phyloP scores from a whole-genome alignment of 305 asterid genomes.

The Plantago coronopus region DNA sequence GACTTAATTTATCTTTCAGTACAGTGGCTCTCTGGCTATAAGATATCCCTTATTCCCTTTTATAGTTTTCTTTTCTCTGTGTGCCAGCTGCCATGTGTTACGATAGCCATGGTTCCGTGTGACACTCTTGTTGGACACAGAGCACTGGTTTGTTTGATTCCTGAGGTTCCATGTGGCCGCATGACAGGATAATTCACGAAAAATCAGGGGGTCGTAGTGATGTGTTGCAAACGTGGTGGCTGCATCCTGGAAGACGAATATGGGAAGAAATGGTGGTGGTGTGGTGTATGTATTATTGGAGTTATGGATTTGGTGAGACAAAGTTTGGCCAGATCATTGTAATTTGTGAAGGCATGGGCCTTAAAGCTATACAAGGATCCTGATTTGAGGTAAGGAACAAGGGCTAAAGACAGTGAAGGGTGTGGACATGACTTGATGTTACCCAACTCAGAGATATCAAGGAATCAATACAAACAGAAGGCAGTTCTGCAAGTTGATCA shows the following conservation, averaged over 20 bases:
- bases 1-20: no score
- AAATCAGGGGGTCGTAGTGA: neutral
- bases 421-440: neutral
- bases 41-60: no score
- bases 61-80: no score
- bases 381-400: neutral
- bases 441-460: neutral
- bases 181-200: no score
- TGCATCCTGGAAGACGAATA: neutral
- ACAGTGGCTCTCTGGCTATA: no score
- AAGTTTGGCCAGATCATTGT: conserved; percentile 1
- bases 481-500: conserved; percentile 4
- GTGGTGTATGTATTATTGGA: neutral
- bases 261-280: neutral
- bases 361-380: neutral
- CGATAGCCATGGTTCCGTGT: no score
- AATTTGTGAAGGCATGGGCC: neutral
- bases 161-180: no score
- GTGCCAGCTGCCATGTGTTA: no score
- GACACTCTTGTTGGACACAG: no score
- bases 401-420: neutral
- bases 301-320: conserved; percentile 4
- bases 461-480: conserved; percentile 8
- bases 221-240: neutral
- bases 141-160: no score